These are phyloP conservation scores for Metschnikowia matae DNA, from an alignment of 805 yeast genomes.

Conservation along the genomic window DNA sequence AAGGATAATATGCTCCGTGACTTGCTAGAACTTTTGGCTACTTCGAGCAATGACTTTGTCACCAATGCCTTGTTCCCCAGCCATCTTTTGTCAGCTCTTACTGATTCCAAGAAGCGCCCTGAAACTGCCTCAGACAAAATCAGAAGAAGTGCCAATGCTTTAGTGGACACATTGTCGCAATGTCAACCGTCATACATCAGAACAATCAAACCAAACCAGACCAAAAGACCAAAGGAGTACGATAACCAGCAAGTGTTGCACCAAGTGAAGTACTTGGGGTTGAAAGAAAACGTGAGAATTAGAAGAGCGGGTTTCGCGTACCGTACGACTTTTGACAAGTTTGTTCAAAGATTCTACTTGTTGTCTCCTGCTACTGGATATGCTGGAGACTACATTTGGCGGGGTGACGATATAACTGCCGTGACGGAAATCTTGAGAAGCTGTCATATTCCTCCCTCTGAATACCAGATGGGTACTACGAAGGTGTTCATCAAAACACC, in stretches of 20 bases:
- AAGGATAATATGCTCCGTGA: slow-evolving; percentile 92
- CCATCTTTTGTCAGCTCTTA: slow-evolving; percentile 28
- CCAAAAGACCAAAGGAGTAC: slow-evolving; percentile 84
- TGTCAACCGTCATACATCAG: slow-evolving; percentile 96
- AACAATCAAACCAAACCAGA: slow-evolving; percentile 95
- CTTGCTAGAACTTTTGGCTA: slow-evolving; percentile 69
- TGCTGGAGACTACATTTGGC: slow-evolving; percentile 70
- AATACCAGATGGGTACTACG: slow-evolving; percentile 87
- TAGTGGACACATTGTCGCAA: slow-evolving; percentile 83
- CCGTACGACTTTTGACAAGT: slow-evolving; percentile 93
- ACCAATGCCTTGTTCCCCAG: slow-evolving; percentile 48
- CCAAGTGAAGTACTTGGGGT: slow-evolving; percentile 91
- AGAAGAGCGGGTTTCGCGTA: slow-evolving; percentile 99
- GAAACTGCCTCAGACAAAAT: slow-evolving; percentile 97
- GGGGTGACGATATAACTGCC: slow-evolving; percentile 51
- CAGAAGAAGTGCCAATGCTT: slow-evolving; percentile 81
- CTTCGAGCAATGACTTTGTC: slow-evolving; percentile 68
- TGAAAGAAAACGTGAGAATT: slow-evolving; percentile 94
- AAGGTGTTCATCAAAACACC: slow-evolving; percentile 96
- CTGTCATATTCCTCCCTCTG: slow-evolving; percentile 67
- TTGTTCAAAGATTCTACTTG: slow-evolving; percentile 89
- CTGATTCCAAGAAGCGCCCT: slow-evolving; percentile 71
- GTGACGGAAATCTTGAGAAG: slow-evolving; percentile 47
- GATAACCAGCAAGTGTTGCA: slow-evolving; percentile 87
- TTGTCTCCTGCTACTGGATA: slow-evolving; percentile 87